phyloP scores from a whole-genome alignment of 2,329 filamentous ascomycete species.

The Fusarium sp. region DNA sequence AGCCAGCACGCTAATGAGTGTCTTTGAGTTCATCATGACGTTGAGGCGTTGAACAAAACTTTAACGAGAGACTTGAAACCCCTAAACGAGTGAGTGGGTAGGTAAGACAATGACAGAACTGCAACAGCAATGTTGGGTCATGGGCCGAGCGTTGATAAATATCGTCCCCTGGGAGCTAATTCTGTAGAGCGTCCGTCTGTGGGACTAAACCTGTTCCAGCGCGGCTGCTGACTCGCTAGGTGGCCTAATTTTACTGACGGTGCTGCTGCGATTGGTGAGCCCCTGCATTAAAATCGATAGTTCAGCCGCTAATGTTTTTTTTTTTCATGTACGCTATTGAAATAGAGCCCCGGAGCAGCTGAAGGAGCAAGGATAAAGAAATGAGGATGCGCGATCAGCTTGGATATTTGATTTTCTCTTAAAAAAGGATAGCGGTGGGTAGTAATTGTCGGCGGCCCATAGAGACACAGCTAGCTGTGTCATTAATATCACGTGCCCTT shows the following conservation, averaged over 20 bases:
- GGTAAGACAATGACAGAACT: background rate
- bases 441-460: too few relatives aligned
- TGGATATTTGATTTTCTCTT: background rate
- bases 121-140: rapidly evolving
- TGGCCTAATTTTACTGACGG: background rate
- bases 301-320: background rate
- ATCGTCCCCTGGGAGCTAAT: background rate
- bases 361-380: background rate
- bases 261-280: background rate
- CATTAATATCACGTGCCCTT: too few relatives aligned
- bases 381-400: background rate
- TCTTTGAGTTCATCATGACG: background rate
- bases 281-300: slow-evolving; percentile 1
- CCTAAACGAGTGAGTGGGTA: background rate
- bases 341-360: background rate
- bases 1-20: background rate
- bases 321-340: background rate
- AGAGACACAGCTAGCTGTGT: too few relatives aligned
- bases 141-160: background rate
- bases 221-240: rapidly evolving
- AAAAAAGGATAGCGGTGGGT: too few relatives aligned
- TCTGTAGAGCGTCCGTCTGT: background rate
- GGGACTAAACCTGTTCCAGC: background rate
- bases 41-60: rapidly evolving
- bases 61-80: background rate